A percentile compares a stretch with the other conserved stretches of the same genome.
Evolutionary conservation across 345 rosid species (phyloP).

Genomic region (Lepidium africanum): DNA sequence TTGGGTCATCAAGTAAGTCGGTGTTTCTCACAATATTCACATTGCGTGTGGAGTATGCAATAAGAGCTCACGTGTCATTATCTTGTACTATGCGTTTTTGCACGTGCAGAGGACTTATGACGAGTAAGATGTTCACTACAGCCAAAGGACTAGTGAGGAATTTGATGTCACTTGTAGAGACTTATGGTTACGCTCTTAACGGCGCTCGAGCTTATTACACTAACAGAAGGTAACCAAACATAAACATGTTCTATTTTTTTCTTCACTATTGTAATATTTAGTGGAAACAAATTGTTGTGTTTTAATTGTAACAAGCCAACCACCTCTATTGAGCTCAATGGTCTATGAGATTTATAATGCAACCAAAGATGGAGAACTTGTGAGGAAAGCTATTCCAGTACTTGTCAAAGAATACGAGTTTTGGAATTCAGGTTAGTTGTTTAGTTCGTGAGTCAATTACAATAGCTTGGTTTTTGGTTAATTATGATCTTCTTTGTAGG

Average conservation of each 20-base stretch:
- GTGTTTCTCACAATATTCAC: slow-evolving; percentile 2
- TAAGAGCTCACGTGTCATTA: background rate
- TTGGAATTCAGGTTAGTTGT: slow-evolving; percentile 66
- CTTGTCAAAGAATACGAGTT: slow-evolving; percentile 67
- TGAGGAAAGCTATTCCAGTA: slow-evolving; percentile 48
- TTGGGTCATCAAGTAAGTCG: slow-evolving; percentile 89
- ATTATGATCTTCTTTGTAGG: slow-evolving; percentile 29
- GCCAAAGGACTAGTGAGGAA: slow-evolving; percentile 68
- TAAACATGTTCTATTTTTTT: background rate
- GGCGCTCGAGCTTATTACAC: slow-evolving; percentile 85
- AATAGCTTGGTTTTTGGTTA: background rate
- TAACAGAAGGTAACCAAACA: slow-evolving; percentile 55
- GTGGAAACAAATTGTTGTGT: background rate
- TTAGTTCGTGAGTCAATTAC: background rate
- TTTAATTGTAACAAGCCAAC: slow-evolving; percentile 47
- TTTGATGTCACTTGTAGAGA: slow-evolving; percentile 55
- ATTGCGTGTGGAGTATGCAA: slow-evolving; percentile 17
- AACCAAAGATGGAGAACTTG: slow-evolving; percentile 59
- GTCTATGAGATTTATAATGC: slow-evolving; percentile 48
- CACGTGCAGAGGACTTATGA: slow-evolving; percentile 71
- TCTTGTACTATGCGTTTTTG: background rate
- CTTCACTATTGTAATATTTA: background rate
- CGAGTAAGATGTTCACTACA: slow-evolving; percentile 73
- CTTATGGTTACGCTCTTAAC: slow-evolving; percentile 68
- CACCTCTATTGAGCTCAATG: slow-evolving; percentile 92